phyloP scores from a whole-genome alignment of 2,329 filamentous ascomycete species.

The Calonectria multiphialidica region DNA sequence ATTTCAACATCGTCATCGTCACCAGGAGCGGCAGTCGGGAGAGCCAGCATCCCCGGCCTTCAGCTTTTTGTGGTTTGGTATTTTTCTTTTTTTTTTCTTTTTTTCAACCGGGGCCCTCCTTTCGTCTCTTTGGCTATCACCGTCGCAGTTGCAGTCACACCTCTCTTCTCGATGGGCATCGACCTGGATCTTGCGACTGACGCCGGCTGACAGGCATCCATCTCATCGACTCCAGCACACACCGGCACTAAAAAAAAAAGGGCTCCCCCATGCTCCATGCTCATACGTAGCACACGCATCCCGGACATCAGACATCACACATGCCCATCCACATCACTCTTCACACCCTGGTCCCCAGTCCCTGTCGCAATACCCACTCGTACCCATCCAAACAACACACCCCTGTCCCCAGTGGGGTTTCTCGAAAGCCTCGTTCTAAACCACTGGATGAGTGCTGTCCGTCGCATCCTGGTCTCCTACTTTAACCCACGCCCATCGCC shows the following conservation, averaged over 20 bases:
- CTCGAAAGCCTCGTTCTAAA: conserved; percentile 44
- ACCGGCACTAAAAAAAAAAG: not conserved
- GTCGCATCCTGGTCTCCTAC: conserved; percentile 40
- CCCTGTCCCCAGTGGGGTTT: conserved; percentile 34
- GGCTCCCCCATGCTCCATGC: conserved; percentile 4
- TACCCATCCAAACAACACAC: conserved; percentile 15
- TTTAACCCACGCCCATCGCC: conserved; percentile 41
- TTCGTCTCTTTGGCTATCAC: not conserved
- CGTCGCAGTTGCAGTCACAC: not conserved
- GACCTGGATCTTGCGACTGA: conserved; percentile 9
- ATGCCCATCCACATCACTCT: conserved; percentile 24
- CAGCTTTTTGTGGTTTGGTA: not conserved
- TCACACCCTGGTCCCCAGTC: conserved; percentile 21
- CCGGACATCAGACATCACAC: conserved; percentile 17
- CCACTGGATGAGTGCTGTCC: conserved; percentile 42
- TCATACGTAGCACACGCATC: conserved; percentile 11
- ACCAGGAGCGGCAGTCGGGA: not conserved
- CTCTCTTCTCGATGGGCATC: not conserved
- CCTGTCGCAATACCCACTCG: conserved; percentile 3
- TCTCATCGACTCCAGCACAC: conserved; percentile 3
- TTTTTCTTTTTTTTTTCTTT: not conserved
- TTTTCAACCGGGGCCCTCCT: not conserved
- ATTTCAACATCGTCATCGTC: conserved; percentile 13
- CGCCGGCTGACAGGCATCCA: conserved; percentile 12
- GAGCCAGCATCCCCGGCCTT: not conserved